A percentile compares a stretch with the other conserved stretches of the same genome.
Conservation (phyloP, 2,329 filamentous ascomycete species). For the Pestalotiopsis sp. region DNA sequence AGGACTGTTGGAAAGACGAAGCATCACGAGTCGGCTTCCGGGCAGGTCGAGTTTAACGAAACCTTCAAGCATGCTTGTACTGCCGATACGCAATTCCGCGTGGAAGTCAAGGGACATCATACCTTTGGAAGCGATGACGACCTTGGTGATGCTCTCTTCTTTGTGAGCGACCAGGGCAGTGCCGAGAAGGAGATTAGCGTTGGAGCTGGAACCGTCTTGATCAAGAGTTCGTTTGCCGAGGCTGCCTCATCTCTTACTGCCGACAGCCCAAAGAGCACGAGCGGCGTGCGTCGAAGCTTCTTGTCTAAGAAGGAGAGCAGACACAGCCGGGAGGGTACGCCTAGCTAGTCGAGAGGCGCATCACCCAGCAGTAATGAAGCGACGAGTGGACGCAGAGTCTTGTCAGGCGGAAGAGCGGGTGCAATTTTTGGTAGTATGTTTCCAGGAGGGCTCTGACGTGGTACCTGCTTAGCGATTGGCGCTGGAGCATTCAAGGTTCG, state of each 20-base stretch:
- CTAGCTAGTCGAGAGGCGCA: constrained; percentile 20
- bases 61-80: constrained; percentile 76
- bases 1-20: constrained; percentile 93
- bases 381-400: not conserved
- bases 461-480: not conserved
- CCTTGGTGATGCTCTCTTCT: constrained; percentile 84
- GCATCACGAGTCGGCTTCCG: constrained; percentile 72
- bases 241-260: constrained; percentile 22
- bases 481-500: not conserved
- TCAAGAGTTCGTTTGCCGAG: constrained; percentile 74
- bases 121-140: constrained; percentile 81
- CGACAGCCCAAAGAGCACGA: constrained; percentile 46
- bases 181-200: constrained; percentile 73
- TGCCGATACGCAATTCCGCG: constrained; percentile 81
- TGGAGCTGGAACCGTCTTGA: constrained; percentile 68
- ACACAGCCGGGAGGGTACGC: constrained; percentile 45
- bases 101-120: constrained; percentile 82
- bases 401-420: not conserved
- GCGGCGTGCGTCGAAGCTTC: constrained; percentile 52
- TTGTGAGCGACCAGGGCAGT: constrained; percentile 78
- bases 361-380: not conserved
- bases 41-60: constrained; percentile 71
- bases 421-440: not conserved
- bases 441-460: not conserved
- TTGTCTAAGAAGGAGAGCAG: constrained; percentile 51